Base-by-base conservation (phyloP, 1,284 basidiomycete species). In the Ustilago hordei region DNA sequence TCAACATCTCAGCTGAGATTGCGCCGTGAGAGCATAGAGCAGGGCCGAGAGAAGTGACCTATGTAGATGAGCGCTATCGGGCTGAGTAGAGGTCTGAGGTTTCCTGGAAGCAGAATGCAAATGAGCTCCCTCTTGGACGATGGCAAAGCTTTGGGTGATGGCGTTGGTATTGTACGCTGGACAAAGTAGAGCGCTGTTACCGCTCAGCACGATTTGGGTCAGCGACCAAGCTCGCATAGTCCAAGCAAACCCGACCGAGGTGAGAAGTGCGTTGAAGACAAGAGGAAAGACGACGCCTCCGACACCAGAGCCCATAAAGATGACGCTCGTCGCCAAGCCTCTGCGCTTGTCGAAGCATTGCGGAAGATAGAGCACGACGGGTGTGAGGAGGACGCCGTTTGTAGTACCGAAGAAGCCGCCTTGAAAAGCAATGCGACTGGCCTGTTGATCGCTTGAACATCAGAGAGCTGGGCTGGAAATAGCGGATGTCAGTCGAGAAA, bases 331-430 rank as follows among this genome's bases (percentile, higher is more conserved):
- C 3, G 79, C 80, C 1, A 71, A 54, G 17, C 80, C 79, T 35
- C 71, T 64, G n/a, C 62, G 56, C 57, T 60, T 64, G 54, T 80
- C 71, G 59, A 80, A 81, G 78, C 79, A 81, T 47, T 81, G 72
- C 1, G 70, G 64, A 4, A 81, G 66, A 43, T 69, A 80, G 31
- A 81, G 60, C n/a, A 80, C 67, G 15, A 81, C 72, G 4, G 78
- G 79, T 3, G 59, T 71, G 23, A 81, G 69, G 7, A 62, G 50
- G 1, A 79, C 54, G 34, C 80, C 80, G 48, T 62, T 60, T 2
- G 62, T 58, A 13, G 73, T 45, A 11, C 78, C 79, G 32, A 76
- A 78, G 15, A 69, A 63, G 41, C 79, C 64, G 41, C 78, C 78
- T 36, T 81, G 80, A 17, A 80, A 75, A 5, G 63, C 55, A 15